A percentile compares a stretch with the other conserved stretches of the same genome.
These are phyloP conservation scores for Suillus decipiens DNA, from an alignment of 768 basidiomycete genomes.

Conservation along the genomic window DNA sequence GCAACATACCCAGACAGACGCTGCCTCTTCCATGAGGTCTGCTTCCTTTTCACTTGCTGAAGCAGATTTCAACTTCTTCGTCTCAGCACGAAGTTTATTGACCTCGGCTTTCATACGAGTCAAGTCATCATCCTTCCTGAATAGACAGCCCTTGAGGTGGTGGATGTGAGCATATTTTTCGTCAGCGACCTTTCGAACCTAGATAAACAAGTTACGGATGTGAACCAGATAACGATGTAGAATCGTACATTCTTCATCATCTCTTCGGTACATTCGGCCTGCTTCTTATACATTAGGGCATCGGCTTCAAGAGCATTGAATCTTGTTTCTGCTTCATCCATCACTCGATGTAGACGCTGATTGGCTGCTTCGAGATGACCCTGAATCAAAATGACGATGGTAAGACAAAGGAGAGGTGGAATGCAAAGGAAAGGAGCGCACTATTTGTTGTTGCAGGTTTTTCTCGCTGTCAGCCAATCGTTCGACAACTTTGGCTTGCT, in stretches of 20 bases:
- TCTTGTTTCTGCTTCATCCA: slow-evolving; percentile 30
- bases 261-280: slow-evolving; percentile 43
- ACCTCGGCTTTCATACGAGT: slow-evolving; percentile 49
- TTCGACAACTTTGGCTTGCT: slow-evolving; percentile 66
- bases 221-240: background rate
- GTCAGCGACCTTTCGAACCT: slow-evolving; percentile 33
- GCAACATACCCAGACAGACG: slow-evolving; percentile 57
- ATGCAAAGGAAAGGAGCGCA: slow-evolving; percentile 35
- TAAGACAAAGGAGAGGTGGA: background rate
- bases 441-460: slow-evolving; percentile 57
- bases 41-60: slow-evolving; percentile 34
- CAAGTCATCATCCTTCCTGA: slow-evolving; percentile 47
- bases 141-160: slow-evolving; percentile 24
- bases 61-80: slow-evolving; percentile 42
- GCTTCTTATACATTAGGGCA: slow-evolving; percentile 33
- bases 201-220: background rate
- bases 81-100: slow-evolving; percentile 48
- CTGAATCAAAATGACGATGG: slow-evolving; percentile 26
- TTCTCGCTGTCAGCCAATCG: slow-evolving; percentile 65
- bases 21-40: slow-evolving; percentile 49
- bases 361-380: slow-evolving; percentile 48
- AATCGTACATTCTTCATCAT: slow-evolving; percentile 39
- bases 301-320: slow-evolving; percentile 35
- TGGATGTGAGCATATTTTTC: slow-evolving; percentile 33
- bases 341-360: slow-evolving; percentile 31